Evolutionary conservation across 2,329 filamentous ascomycete species (phyloP).

Genomic region (Aspergillus costaricaensis): DNA sequence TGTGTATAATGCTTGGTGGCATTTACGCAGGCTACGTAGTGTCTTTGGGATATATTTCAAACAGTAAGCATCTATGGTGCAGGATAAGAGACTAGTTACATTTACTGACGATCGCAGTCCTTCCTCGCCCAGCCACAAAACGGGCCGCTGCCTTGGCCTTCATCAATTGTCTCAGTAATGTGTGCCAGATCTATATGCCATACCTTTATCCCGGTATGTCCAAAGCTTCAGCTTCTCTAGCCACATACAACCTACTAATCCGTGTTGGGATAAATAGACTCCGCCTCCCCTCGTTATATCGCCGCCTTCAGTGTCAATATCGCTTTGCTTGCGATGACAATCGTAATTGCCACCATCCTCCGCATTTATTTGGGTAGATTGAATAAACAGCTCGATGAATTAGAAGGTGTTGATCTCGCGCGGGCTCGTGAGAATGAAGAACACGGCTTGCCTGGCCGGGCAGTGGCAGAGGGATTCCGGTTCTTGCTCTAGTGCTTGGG

Average conservation of each 20-base stretch:
- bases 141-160: not conserved
- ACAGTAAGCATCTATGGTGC: not conserved
- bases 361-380: not conserved
- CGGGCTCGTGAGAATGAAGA: not conserved
- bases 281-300: not conserved
- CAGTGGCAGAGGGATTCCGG: not conserved
- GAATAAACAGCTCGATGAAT: not conserved
- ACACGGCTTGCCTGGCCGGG: not conserved
- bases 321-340: not conserved
- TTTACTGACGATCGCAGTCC: not conserved
- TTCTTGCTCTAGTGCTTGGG: not conserved
- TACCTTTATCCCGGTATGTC: not conserved
- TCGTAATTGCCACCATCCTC: not conserved
- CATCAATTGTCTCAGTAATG: not conserved
- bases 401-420: not conserved
- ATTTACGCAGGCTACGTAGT: not conserved
- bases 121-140: not conserved
- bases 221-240: not conserved
- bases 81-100: too few relatives aligned
- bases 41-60: not conserved
- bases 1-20: slow-evolving; percentile 1
- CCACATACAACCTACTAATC: not conserved
- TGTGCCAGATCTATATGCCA: not conserved
- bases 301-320: not conserved
- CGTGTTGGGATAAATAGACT: not conserved